These are phyloP conservation scores for Penstemon eatonii DNA, from an alignment of 257 asterid genomes.

Conservation along the genomic window DNA sequence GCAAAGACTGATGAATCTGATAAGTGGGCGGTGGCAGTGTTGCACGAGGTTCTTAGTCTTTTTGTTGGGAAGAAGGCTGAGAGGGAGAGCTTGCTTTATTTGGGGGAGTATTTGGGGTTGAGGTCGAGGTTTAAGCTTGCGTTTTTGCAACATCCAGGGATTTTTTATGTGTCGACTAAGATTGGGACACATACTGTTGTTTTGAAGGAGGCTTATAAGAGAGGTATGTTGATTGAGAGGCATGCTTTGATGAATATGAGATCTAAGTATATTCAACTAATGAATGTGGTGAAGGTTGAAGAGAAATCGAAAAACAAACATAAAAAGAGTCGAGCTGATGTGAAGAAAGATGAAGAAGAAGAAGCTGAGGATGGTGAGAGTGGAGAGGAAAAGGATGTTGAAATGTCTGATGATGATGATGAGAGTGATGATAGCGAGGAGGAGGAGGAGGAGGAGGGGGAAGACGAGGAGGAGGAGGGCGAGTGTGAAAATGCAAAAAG, in stretches of 20 bases:
- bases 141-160: slow-evolving; percentile 80
- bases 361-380: slow-evolving; percentile 37
- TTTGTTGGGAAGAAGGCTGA: slow-evolving; percentile 23
- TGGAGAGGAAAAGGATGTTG: slow-evolving; percentile 44
- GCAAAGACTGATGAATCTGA: too few relatives aligned
- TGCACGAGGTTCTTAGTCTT: too few relatives aligned
- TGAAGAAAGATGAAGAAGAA: slow-evolving; percentile 37
- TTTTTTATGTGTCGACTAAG: slow-evolving; percentile 79
- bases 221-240: slow-evolving; percentile 64
- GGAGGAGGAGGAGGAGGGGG: slow-evolving; percentile 32
- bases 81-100: slow-evolving; percentile 60
- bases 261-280: slow-evolving; percentile 57
- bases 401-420: slow-evolving; percentile 31
- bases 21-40: too few relatives aligned
- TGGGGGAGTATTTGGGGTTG: slow-evolving; percentile 76
- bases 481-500: slow-evolving; percentile 19
- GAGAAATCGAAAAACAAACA: slow-evolving; percentile 29
- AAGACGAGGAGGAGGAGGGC: slow-evolving; percentile 23
- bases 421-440: slow-evolving; percentile 37
- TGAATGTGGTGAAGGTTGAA: slow-evolving; percentile 39
- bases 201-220: slow-evolving; percentile 75
- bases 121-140: slow-evolving; percentile 32
- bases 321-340: slow-evolving; percentile 37
- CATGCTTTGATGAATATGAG: slow-evolving; percentile 65
- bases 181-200: slow-evolving; percentile 68